Evolutionary conservation across 2,329 filamentous ascomycete species (phyloP).

Genomic region (Coniochaeta hoffmannii): DNA sequence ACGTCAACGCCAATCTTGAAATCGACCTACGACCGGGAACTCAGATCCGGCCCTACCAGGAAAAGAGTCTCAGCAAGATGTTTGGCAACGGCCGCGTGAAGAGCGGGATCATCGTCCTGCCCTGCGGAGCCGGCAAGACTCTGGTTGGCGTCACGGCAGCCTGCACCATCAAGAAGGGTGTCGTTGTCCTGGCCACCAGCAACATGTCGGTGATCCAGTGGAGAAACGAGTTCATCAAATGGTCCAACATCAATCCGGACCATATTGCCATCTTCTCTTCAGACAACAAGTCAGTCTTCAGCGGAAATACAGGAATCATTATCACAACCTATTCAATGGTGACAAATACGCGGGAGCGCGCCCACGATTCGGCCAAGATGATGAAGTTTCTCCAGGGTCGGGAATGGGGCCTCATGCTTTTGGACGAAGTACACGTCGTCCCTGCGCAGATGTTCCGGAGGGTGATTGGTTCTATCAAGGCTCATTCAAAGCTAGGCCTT

Average conservation of each 20-base stretch:
- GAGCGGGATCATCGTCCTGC: constrained; percentile 93
- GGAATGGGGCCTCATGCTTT: constrained; percentile 95
- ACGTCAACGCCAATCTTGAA: constrained; percentile 80
- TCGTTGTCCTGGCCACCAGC: constrained; percentile 91
- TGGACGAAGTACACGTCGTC: constrained; percentile 97
- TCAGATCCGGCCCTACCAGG: constrained; percentile 90
- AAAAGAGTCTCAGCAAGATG: constrained; percentile 98
- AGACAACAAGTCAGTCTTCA: constrained; percentile 78
- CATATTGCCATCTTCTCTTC: constrained; percentile 95
- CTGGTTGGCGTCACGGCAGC: constrained; percentile 96
- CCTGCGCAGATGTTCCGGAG: constrained; percentile 94
- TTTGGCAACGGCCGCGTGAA: constrained; percentile 97
- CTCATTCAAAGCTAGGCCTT: constrained; percentile 88
- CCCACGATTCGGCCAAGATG: constrained; percentile 92
- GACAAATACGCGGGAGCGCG: constrained; percentile 79
- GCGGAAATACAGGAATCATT: constrained; percentile 87
- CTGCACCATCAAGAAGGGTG: constrained; percentile 94
- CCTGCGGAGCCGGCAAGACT: constrained; percentile 95
- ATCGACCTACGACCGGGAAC: constrained; percentile 88
- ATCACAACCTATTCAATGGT: constrained; percentile 99
- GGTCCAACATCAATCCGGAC: constrained; percentile 90
- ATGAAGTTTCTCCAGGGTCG: constrained; percentile 86
- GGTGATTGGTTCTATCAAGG: constrained; percentile 87
- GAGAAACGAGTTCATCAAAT: constrained; percentile 93
- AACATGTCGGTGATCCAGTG: constrained; percentile 98